Base-by-base conservation (phyloP, 345 rosid species). In the Anacardium occidentale region DNA sequence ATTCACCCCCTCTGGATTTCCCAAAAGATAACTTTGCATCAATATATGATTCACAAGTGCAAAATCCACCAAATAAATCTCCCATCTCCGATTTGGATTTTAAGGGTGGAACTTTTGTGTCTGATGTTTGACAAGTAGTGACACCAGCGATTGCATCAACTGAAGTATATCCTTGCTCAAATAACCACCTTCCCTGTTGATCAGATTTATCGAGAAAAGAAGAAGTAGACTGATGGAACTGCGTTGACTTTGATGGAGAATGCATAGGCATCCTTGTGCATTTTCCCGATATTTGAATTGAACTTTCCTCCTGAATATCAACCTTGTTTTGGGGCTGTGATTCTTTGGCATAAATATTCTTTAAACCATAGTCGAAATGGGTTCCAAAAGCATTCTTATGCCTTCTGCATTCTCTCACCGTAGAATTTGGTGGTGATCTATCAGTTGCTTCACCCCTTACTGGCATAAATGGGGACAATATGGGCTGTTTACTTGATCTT, bases 401-500 rank as follows among this genome's bases (percentile, higher is more conserved):
- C 57, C 76, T 78, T 66, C 75, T 81, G 26, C 53, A 11, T 44
- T 72, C 76, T 65, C 79, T 82, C 71, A 77, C 70, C 2, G 51
- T 73, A 74, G 69, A 56, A 68, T 74, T 54, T 67, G 79, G 68
- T 59, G 67, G 69, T 64, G 83, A 77, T 68, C 20, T 62, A 65
- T 75, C 66, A 40, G 69, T 70, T 61, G 70, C 76, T 74, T 74
- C 83, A 20, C 74, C 83, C 83, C 81, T 80, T 67, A 79, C 96
- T 87, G 81, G 71, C n/a, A 83, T 51, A 6, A 74, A 57, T 54
- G 47, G 64, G 18, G 47, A 58, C 47, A 60, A 77, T n/a, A 50
- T 24, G 59, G 52, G 68, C 52, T 10, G 18, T 63, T 57, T 18
- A 65, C 24, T 26, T n/a, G 61, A 64, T 10, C 21, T 69, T 69